Conservation (phyloP, 1,284 basidiomycete species). For the Ganoderma multipileum region DNA sequence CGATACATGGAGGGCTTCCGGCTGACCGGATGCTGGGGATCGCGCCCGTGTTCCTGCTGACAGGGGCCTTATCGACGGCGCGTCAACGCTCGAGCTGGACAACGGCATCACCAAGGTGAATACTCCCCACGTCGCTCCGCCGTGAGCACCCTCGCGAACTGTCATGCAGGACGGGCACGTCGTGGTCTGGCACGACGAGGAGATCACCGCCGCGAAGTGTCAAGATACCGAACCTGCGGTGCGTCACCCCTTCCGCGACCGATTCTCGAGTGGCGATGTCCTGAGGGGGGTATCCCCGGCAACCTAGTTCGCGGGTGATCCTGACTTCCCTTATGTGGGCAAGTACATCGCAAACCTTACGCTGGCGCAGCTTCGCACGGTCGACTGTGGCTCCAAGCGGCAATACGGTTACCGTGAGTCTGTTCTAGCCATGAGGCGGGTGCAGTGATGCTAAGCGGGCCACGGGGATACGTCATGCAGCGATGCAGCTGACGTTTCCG, state of each 20-base stretch:
- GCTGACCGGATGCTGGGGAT: constrained; percentile 5
- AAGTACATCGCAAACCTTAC: constrained; percentile 81
- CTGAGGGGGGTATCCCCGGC: constrained; percentile 5
- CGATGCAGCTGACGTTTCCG: constrained; percentile 68
- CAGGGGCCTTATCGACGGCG: constrained; percentile 77
- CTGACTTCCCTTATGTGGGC: constrained; percentile 74
- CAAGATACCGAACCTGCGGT: constrained; percentile 69
- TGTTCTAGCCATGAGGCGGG: neutral
- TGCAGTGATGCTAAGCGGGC: constrained; percentile 4
- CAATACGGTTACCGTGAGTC: constrained; percentile 65
- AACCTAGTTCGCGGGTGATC: constrained; percentile 57
- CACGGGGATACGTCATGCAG: constrained; percentile 40
- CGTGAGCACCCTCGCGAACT: constrained; percentile 10
- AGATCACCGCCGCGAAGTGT: constrained; percentile 68
- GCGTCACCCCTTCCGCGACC: constrained; percentile 31
- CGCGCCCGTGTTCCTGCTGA: neutral
- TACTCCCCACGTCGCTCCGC: constrained; percentile 11
- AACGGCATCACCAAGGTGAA: constrained; percentile 75
- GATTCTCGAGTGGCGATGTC: neutral
- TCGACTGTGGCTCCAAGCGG: constrained; percentile 80
- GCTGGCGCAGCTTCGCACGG: constrained; percentile 75
- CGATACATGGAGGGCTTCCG: neutral
- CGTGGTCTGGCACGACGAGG: constrained; percentile 83
- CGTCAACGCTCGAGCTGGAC: constrained; percentile 79
- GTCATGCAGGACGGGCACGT: constrained; percentile 68